Base-by-base conservation (phyloP, 495 filamentous ascomycete genomes). In the Lophiotrema nucula region DNA sequence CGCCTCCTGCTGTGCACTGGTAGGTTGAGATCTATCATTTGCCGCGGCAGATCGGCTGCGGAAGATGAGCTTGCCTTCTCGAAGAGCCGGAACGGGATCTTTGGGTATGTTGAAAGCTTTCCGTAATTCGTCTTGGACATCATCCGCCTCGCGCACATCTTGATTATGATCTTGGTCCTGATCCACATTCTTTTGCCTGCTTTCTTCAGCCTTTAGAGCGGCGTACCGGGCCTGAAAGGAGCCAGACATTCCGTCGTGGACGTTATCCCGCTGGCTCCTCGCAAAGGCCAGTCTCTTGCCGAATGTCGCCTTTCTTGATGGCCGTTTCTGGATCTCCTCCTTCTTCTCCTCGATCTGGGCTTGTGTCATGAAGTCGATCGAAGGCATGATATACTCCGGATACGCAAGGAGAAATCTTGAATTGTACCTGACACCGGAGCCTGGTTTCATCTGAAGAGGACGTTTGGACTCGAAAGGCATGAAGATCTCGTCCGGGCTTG, bases 271-370 rank as follows among this genome's bases (percentile, higher is more conserved):
- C 35, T 50, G 43, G 3, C 4, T 46, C 4, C 54, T 16, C 13
- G 53, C 46, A 38, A 8, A 48, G 10, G 54, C 42, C 31, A 55
- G 21, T 15, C 18, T 45, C 31, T 65, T 60, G 3, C 56, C 56
- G 39, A 67, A 67, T 16, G 54, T 56, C 12, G 59, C 49, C 47
- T 72, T 72, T 35, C 67, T 51, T 0, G 56, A 64, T 4, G 65
- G 62, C 3, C 69, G 56, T 25, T 53, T 44, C 41, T 58, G 60
- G 51, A 71, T 69, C 53, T 69, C 65, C 26, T 16, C 50, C 11
- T 59, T 62, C 44, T 70, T 70, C 10, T 45, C 41, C 4, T 49
- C 38, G 8, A 33, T 45, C 15, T 67, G 46, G 19, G 47, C 45
- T 16, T 54, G 15, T 27, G 45, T 58, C 33, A 45, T 49, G 21